Percentiles rank a stretch among this genome's conserved stretches.
phyloP scores from a whole-genome alignment of 768 basidiomycete species.

The Podaxis carcinomalis region DNA sequence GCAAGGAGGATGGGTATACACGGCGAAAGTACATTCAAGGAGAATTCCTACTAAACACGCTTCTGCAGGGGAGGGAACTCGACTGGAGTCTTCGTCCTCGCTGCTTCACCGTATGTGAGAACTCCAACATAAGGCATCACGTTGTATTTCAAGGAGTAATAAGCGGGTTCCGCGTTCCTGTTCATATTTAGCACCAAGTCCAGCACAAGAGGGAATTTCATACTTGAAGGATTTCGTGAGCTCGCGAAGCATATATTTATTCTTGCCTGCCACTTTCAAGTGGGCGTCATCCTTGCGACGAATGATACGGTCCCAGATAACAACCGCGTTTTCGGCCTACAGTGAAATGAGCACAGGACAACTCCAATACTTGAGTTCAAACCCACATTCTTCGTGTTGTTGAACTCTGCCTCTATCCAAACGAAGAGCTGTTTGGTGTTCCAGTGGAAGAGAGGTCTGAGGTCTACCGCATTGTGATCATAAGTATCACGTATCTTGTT shows the following conservation, averaged over 20 bases:
- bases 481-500: not conserved
- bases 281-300: conserved; percentile 73
- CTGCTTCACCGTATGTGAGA: conserved; percentile 74
- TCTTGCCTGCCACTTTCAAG: conserved; percentile 61
- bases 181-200: conserved; percentile 1
- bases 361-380: not conserved
- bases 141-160: conserved; percentile 81
- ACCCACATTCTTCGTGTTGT: conserved; percentile 62
- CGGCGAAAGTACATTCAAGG: not conserved
- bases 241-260: conserved; percentile 85
- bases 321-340: conserved; percentile 48
- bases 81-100: conserved; percentile 32
- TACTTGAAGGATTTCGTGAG: conserved; percentile 71
- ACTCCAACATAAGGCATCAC: conserved; percentile 87
- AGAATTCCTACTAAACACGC: conserved; percentile 29
- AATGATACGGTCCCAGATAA: conserved; percentile 91
- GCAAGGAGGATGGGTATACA: not conserved
- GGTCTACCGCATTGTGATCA: conserved; percentile 42
- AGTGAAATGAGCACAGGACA: not conserved
- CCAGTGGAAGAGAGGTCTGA: conserved; percentile 86
- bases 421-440: conserved; percentile 95
- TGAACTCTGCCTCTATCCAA: conserved; percentile 83
- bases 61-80: conserved; percentile 36
- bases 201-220: conserved; percentile 25
- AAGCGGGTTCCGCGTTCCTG: conserved; percentile 61